Evolutionary conservation across 805 yeast genomes (phyloP).

Genomic region (Wickerhamiella cacticola): DNA sequence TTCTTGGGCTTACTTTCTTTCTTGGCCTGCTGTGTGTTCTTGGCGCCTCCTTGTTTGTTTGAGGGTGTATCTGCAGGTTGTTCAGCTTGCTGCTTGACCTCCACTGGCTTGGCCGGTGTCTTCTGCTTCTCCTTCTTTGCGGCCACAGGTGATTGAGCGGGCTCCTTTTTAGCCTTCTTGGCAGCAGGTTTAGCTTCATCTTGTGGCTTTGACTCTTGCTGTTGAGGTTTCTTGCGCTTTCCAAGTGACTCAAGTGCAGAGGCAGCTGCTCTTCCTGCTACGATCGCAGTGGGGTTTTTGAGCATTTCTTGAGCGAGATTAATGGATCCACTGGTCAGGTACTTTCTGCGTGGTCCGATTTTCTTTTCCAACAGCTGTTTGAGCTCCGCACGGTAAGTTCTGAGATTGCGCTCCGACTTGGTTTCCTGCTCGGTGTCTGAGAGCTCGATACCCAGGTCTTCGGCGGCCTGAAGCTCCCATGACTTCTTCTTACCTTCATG

Average conservation of each 20-base stretch:
- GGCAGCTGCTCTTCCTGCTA: slow-evolving; percentile 18
- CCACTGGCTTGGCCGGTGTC: neutral
- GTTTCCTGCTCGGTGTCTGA: slow-evolving; percentile 49
- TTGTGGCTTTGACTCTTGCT: neutral
- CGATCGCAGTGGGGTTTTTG: slow-evolving; percentile 16
- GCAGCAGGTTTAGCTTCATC: neutral
- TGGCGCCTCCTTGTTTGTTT: neutral
- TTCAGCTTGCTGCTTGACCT: neutral
- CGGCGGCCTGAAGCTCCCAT: slow-evolving; percentile 87
- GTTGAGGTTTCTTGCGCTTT: slow-evolving; percentile 6
- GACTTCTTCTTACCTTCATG: slow-evolving; percentile 41
- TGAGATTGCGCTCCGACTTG: slow-evolving; percentile 20
- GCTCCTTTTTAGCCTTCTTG: neutral
- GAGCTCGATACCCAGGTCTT: slow-evolving; percentile 75
- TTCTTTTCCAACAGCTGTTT: slow-evolving; percentile 19
- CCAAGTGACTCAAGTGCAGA: slow-evolving; percentile 19
- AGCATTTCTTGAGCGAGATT: slow-evolving; percentile 28
- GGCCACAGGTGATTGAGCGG: neutral
- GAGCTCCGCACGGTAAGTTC: slow-evolving; percentile 22
- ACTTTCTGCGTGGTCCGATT: slow-evolving; percentile 23
- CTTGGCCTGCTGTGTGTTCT: neutral
- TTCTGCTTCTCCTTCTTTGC: neutral
- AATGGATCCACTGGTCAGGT: slow-evolving; percentile 27
- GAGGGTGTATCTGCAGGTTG: neutral
- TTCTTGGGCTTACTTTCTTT: slow-evolving; percentile 3